Percentiles rank a stretch among this genome's conserved stretches.
Evolutionary conservation across 768 basidiomycete genomes (phyloP).

Genomic region (Trametes gibbosa): DNA sequence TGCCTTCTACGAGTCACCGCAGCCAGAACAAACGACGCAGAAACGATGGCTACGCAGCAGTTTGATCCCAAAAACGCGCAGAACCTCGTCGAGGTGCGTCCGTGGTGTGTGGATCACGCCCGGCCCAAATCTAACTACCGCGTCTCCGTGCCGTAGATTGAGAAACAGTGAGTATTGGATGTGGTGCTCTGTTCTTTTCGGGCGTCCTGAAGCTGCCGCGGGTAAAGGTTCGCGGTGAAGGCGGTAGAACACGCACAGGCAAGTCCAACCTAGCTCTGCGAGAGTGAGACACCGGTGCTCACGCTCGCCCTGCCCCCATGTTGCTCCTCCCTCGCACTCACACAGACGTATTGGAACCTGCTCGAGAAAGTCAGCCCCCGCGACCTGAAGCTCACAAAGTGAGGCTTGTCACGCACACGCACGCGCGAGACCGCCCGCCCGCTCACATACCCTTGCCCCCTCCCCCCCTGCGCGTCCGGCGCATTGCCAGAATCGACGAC

Average conservation of each 20-base stretch:
- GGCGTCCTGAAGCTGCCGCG: neutral
- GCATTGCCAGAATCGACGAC: constrained; percentile 58
- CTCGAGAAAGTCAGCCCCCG: constrained; percentile 76
- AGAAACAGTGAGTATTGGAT: constrained; percentile 78
- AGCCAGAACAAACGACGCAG: neutral
- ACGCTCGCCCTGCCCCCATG: neutral
- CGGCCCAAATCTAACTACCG: neutral
- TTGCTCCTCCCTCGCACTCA: neutral
- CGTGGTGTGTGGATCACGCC: neutral
- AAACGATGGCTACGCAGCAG: constrained; percentile 43
- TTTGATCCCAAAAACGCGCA: constrained; percentile 93
- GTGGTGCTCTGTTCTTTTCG: constrained; percentile 10
- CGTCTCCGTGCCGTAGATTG: constrained; percentile 56
- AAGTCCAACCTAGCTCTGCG: neutral
- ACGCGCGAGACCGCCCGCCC: neutral
- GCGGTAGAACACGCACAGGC: constrained; percentile 97
- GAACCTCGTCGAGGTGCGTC: constrained; percentile 80
- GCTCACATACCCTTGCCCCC: neutral
- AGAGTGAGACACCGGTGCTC: neutral
- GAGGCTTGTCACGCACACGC: constrained; percentile 20
- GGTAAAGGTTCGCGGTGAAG: constrained; percentile 78
- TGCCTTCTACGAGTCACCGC: neutral
- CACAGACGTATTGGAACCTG: constrained; percentile 92
- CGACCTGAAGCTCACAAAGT: constrained; percentile 83
- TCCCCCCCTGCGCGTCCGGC: neutral